Evolutionary conservation across 2,329 filamentous ascomycete genomes (phyloP).

Genomic region (Fusarium irregulare): DNA sequence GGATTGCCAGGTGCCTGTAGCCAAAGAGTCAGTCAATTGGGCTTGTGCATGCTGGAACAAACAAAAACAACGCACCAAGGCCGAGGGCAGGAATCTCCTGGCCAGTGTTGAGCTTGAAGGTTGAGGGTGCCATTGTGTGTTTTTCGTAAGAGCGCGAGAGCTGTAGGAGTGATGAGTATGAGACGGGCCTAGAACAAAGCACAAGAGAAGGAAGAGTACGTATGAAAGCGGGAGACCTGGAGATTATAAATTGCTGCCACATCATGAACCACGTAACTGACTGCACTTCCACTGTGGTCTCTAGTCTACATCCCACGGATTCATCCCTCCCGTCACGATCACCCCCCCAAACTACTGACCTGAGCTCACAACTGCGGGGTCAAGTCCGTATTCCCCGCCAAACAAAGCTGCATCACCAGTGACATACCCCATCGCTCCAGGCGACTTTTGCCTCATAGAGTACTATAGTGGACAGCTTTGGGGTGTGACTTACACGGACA

Average conservation of each 20-base stretch:
- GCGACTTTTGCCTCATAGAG: conserved; percentile 10
- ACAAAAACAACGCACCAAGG: conserved; percentile 60
- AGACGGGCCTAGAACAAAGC: conserved; percentile 15
- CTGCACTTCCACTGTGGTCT: background rate
- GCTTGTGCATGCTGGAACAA: background rate
- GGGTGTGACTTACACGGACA: conserved; percentile 28
- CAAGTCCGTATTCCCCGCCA: conserved; percentile 41
- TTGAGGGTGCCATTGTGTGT: conserved; percentile 62
- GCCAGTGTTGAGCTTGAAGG: conserved; percentile 74
- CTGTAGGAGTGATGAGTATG: background rate
- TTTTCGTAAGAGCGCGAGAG: conserved; percentile 9
- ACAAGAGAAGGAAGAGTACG: conserved; percentile 8
- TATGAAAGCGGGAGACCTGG: conserved; percentile 16
- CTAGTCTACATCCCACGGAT: background rate
- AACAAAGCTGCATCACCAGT: conserved; percentile 7
- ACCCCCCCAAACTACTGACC: conserved; percentile 25
- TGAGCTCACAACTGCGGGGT: conserved; percentile 40
- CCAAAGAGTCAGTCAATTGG: conserved; percentile 18
- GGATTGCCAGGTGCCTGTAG: conserved; percentile 73
- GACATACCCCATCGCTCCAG: conserved; percentile 5
- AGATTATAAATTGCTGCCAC: conserved; percentile 35
- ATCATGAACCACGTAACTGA: conserved; percentile 34
- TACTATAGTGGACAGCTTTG: conserved; percentile 17
- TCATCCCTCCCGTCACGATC: background rate
- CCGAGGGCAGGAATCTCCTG: conserved; percentile 72